phyloP scores from a whole-genome alignment of 192 early-diverging fungal genomes.

The Entomortierella chlamydospora region DNA sequence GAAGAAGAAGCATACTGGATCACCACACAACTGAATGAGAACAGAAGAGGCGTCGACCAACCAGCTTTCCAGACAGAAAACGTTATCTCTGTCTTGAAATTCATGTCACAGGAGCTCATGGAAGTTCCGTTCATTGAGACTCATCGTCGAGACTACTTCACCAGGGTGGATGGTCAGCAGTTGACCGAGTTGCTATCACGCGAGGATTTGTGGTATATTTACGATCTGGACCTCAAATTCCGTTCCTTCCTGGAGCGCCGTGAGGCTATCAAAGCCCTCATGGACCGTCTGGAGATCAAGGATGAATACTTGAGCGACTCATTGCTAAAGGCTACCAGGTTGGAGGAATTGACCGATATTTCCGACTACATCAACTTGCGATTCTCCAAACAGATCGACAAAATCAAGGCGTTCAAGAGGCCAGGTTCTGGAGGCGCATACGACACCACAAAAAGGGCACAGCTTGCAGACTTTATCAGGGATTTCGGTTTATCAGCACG shows the following conservation, averaged over 20 bases:
- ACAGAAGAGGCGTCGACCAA: constrained; percentile 31
- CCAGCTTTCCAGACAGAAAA: constrained; percentile 28
- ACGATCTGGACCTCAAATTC: constrained; percentile 86
- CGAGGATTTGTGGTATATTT: constrained; percentile 89
- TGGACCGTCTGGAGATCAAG: constrained; percentile 59
- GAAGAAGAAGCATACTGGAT: constrained; percentile 76
- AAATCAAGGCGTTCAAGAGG: constrained; percentile 55
- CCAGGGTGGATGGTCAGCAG: constrained; percentile 53
- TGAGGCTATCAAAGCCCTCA: constrained; percentile 62
- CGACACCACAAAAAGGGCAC: constrained; percentile 50
- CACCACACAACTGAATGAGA: constrained; percentile 41
- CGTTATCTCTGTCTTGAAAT: constrained; percentile 51
- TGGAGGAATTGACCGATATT: constrained; percentile 75
- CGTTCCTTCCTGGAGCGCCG: constrained; percentile 75
- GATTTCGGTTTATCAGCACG: constrained; percentile 66
- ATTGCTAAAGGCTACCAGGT: constrained; percentile 59
- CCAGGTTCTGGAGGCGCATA: constrained; percentile 52
- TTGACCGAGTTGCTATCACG: constrained; percentile 68
- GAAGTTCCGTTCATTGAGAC: constrained; percentile 94
- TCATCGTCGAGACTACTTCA: constrained; percentile 90
- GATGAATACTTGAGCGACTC: constrained; percentile 62
- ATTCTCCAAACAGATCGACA: constrained; percentile 58
- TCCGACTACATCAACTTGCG: constrained; percentile 73
- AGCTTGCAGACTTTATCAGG: constrained; percentile 57
- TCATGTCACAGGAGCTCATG: constrained; percentile 72